Evolutionary conservation across 202 grass and related monocot species (phyloP), one percentile per base, ranked within the genome.

Genomic region (Musa balbisiana): DNA sequence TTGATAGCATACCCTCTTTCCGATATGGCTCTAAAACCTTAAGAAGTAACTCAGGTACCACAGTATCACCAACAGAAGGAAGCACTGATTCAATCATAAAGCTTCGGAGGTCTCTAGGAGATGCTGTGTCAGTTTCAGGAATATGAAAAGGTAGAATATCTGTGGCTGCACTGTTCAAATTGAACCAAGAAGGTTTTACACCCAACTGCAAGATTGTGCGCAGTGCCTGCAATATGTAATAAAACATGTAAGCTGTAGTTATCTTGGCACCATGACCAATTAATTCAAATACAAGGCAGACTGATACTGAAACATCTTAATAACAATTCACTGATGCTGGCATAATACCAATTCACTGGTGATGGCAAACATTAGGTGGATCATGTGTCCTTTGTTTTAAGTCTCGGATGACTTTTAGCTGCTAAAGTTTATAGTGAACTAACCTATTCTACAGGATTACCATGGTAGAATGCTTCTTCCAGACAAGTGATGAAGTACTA

Each of bases 1-100:
- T 26, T 2, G 62, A 79, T 10, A 62, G 49, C 82, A 67, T 91
- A 91, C 94, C 88, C 14, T 94, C 91, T 82, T 89, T 92, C 78
- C 91, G 88, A 78, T 98, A 98, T 76, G 94, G 91, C 81, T 98
- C 91, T 77, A 98, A 85, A 78, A 90, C 88, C 77, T 98, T 98
- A 49, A 94, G 87, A 66, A 98, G 91, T 76, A 98, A 86, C 87
- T 98, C 94, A 65, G 91, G 79, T n/a, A 98, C 94, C 63, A 94
- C 91, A 9, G 74, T 60, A 72, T 98, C 94, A 49, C 94, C 94
- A 82, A 98, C 84, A 67, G 84, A 80, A 82, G 91, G 94, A 73
- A 98, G 91, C 49, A 75, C 69, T 54, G 88, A 93, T 71, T 93
- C 87, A 80, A 93, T 91, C 94, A 98, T 98, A 87, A 86, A 98